Base-by-base conservation (phyloP, 768 basidiomycete genomes). In the Mycena vitilis region DNA sequence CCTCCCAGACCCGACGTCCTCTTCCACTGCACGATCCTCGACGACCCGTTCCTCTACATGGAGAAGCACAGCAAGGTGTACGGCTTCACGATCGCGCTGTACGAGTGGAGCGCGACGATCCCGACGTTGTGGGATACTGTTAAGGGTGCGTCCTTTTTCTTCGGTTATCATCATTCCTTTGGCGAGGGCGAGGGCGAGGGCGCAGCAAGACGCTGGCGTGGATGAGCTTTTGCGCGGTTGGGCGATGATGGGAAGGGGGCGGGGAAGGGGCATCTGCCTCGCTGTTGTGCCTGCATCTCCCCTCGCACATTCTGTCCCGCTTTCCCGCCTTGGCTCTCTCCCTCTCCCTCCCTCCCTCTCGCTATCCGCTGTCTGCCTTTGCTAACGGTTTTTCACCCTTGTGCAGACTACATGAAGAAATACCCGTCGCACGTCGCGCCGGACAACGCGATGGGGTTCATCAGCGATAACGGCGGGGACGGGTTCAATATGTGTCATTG, bases 401-500 rank as follows among this genome's bases (percentile, higher is more conserved):
- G 23, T 48, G 47, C 34, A 90, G 89, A 87, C 20, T 91, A 90
- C 78, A 84, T 84, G 66, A 77, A 81, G 53, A 49, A 76, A 20
- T 78, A 89, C 72, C 89, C 89, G 0, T 79, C 90, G 68, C 81
- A 84, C 73, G 74, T 92, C 45, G 81, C 87, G 1, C 74, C 86
- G 60, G 84, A 87, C 63, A 93, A 93, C 76, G 82, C 88, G 0
- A 82, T 91, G 77, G 78, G 81, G 16, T 93, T 89, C 79, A 75
- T 92, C 73, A 79, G 76, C 20, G 68, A 76, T 2, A 75, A 82
- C 66, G 74, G 74, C 7, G 93, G 92, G 15, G 80, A 86, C 44
- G 85, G 83, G 0, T 94, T 92, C 72, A 94, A 93, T 74, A 81
- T 87, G 51, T 94, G 92, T 73, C 91, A 92, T 72, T 92, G 89